A percentile compares a stretch with the other conserved stretches of the same genome.
These are phyloP conservation scores for Crithidia fasciculata DNA, from an alignment of 208 protist species.

Conservation along the genomic window DNA sequence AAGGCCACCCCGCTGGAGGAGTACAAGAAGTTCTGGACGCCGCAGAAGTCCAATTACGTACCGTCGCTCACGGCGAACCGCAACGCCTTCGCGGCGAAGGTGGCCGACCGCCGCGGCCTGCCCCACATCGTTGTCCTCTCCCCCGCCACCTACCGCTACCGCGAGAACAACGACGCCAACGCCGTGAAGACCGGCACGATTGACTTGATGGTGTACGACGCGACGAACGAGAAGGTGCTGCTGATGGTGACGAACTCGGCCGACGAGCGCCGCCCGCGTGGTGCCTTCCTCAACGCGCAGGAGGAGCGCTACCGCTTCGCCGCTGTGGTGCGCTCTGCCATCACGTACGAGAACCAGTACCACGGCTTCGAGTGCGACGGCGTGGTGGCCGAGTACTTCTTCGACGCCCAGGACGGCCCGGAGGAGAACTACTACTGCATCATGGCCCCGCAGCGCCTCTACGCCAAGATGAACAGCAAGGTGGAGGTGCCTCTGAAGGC, in stretches of 20 bases:
- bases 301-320: slow-evolving; percentile 87
- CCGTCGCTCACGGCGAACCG: slow-evolving; percentile 71
- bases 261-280: slow-evolving; percentile 71
- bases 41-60: slow-evolving; percentile 78
- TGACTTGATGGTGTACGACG: slow-evolving; percentile 86
- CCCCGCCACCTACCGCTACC: slow-evolving; percentile 79
- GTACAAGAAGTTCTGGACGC: slow-evolving; percentile 78
- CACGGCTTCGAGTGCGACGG: slow-evolving; percentile 82
- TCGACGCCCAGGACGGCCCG: slow-evolving; percentile 68
- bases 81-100: slow-evolving; percentile 56
- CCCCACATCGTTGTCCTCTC: slow-evolving; percentile 78
- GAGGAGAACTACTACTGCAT: slow-evolving; percentile 92
- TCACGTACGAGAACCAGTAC: slow-evolving; percentile 82
- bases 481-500: slow-evolving; percentile 75
- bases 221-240: slow-evolving; percentile 86
- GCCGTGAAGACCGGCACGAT: slow-evolving; percentile 64
- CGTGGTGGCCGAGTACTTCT: slow-evolving; percentile 85
- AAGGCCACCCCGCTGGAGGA: slow-evolving; percentile 67
- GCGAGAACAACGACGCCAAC: slow-evolving; percentile 85
- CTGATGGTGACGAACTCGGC: slow-evolving; percentile 78
- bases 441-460: slow-evolving; percentile 77
- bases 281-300: slow-evolving; percentile 74
- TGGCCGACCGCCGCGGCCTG: slow-evolving; percentile 61
- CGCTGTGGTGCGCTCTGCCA: slow-evolving; percentile 76
- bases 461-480: slow-evolving; percentile 55